Base-by-base conservation (phyloP, 148 eudicot species). In the Fallopia convolvulus region DNA sequence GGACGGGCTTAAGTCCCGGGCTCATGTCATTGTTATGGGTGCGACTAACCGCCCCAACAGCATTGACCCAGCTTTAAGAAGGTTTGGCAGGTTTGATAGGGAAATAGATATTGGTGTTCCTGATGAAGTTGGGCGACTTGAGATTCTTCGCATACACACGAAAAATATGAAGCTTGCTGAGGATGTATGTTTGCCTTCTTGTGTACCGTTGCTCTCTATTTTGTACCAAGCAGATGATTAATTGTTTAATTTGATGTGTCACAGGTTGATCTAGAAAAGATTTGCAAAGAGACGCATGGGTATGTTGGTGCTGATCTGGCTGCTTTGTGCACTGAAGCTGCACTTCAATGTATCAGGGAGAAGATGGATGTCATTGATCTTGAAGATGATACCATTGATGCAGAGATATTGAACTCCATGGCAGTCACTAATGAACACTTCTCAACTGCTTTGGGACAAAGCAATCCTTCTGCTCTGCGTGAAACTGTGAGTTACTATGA, bases 61-160 rank as follows among this genome's bases (percentile, higher is more conserved):
- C 84, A 93, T 93, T 79, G 97, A 93, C 76, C 93, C 97, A 32
- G 97, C 97, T 8, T 70, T 93, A 68, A 89, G 97, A 76, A 86
- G 97, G 82, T 93, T 93, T 80, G 97, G 97, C 68, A 83, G 97
- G 77, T 93, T 93, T 84, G 97, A 93, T 75, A 81, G 97, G 78
- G 97, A 93, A 82, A 93, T 93, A 36, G 97, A 93, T 74, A 93
- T 93, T 75, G 97, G 97, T 80, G 97, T 93, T 52, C 97, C 97
- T 0, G 97, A 93, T 88, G 97, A 93, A 84, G 79, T 90, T 76
- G 97, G 97, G 17, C 83, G 97, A 6, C 93, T 93, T 81, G 97
- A 93, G 86, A 86, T 93, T 79, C 92, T 93, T 46, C 95, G 97
- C 13, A 93, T 93, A 75, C 97, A 93, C 78, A 93, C 97, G 0